phyloP scores from a whole-genome alignment of 2,329 filamentous ascomycete genomes.

The Trichoderma semiorbis region DNA sequence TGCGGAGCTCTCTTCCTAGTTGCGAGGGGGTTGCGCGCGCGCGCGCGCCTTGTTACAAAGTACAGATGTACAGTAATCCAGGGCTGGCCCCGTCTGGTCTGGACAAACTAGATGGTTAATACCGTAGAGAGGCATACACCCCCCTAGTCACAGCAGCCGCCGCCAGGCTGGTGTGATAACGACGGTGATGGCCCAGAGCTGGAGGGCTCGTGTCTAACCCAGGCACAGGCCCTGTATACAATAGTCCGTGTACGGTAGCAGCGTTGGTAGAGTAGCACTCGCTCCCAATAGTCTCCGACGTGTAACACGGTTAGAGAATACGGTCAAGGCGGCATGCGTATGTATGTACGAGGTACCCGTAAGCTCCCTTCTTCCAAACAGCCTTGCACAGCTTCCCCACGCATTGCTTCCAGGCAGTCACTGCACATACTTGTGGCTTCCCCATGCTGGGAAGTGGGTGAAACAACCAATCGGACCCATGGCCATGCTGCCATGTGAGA shows the following conservation, averaged over 20 bases:
- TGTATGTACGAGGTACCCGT: neutral
- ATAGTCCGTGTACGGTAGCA: neutral
- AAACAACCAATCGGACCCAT: constrained; percentile 8
- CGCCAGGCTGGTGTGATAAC: neutral
- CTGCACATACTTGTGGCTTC: neutral
- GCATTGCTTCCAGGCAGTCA: neutral
- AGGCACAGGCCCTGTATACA: neutral
- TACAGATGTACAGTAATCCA: neutral
- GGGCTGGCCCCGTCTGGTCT: neutral
- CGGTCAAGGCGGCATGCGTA: neutral
- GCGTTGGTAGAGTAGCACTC: constrained; percentile 10
- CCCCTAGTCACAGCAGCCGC: neutral
- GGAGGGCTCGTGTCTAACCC: neutral
- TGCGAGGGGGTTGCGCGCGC: neutral
- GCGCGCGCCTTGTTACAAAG: neutral
- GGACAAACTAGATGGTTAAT: neutral
- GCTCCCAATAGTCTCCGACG: constrained; percentile 6
- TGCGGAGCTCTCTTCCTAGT: neutral
- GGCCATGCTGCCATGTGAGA: constrained; percentile 12
- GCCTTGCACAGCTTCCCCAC: constrained; percentile 14
- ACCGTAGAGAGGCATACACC: neutral
- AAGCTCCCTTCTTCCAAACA: constrained; percentile 5
- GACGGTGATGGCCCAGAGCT: neutral
- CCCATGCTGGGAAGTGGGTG: neutral
- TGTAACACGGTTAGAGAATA: neutral